phyloP scores from a whole-genome alignment of 352 stramenopile genomes.

The Globisporangium uncinulatum region DNA sequence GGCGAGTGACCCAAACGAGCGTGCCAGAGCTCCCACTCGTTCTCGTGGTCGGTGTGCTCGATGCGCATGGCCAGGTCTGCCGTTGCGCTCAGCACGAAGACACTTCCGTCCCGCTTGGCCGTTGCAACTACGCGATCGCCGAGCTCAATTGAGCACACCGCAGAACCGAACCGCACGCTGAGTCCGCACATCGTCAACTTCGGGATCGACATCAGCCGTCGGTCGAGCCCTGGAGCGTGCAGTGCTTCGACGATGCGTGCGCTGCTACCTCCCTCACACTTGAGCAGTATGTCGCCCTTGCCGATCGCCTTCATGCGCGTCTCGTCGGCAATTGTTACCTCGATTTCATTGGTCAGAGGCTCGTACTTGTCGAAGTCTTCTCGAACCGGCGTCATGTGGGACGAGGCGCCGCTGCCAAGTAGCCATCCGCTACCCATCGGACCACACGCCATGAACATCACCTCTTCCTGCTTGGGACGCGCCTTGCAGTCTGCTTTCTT shows the following conservation, averaged over 20 bases:
- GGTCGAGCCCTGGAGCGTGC: not conserved
- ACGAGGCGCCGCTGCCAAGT: conserved; percentile 13
- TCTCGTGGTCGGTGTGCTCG: no score
- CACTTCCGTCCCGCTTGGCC: not conserved
- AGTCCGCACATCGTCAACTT: not conserved
- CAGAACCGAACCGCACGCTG: not conserved
- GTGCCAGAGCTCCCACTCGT: no score
- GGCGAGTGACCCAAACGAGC: no score
- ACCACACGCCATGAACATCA: not conserved
- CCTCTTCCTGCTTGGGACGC: not conserved
- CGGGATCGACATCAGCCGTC: not conserved
- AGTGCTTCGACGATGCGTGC: no score
- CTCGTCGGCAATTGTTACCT: not conserved
- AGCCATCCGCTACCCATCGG: conserved; percentile 10
- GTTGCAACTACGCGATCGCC: not conserved
- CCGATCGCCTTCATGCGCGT: not conserved
- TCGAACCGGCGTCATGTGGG: conserved; percentile 14
- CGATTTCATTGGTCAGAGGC: not conserved
- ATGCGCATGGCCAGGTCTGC: no score
- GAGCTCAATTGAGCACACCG: not conserved
- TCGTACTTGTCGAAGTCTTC: conserved; percentile 12
- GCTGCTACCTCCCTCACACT: not conserved
- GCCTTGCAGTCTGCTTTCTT: not conserved
- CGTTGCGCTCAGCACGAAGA: no score
- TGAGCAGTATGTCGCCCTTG: not conserved